Percentiles rank a stretch among this genome's conserved stretches.
Conservation (phyloP, 768 basidiomycete species). For the Tylopilus rubrobrunneus region DNA sequence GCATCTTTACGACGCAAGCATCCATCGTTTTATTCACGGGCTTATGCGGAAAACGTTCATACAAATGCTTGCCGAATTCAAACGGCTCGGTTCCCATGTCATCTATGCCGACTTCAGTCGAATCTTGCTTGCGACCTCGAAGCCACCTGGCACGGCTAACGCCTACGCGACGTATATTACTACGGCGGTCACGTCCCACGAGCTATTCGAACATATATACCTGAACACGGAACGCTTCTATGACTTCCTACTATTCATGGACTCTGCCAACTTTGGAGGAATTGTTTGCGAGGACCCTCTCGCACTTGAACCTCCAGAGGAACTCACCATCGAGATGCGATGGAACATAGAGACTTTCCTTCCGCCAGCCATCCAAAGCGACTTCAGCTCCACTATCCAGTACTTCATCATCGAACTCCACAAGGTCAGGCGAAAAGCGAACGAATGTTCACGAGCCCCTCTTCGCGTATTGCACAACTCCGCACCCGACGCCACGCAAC, state of each 20-base stretch:
- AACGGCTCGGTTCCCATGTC: constrained; percentile 87
- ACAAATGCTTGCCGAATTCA: constrained; percentile 95
- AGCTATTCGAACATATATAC: constrained; percentile 91
- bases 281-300: constrained; percentile 80
- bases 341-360: constrained; percentile 95
- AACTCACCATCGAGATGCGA: constrained; percentile 72
- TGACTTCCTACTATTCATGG: constrained; percentile 95
- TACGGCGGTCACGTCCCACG: constrained; percentile 89
- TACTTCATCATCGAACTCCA: constrained; percentile 85
- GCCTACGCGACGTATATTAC: constrained; percentile 96
- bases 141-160: constrained; percentile 91
- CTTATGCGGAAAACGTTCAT: constrained; percentile 98
- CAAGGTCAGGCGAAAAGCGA: constrained; percentile 62
- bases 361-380: constrained; percentile 72
- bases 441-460: constrained; percentile 60
- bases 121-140: constrained; percentile 88
- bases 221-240: constrained; percentile 86
- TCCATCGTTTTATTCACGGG: constrained; percentile 91
- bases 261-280: constrained; percentile 87
- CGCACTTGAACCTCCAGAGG: constrained; percentile 63
- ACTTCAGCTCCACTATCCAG: constrained; percentile 71
- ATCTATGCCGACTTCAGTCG: constrained; percentile 92
- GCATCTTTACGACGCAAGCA: constrained; percentile 85
- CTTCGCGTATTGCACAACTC: constrained; percentile 66
- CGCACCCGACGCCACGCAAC: constrained; percentile 60